A percentile compares a stretch with the other conserved stretches of the same genome.
Evolutionary conservation across 78 protist species (phyloP).

Genomic region (Creolimax fragrantissima): DNA sequence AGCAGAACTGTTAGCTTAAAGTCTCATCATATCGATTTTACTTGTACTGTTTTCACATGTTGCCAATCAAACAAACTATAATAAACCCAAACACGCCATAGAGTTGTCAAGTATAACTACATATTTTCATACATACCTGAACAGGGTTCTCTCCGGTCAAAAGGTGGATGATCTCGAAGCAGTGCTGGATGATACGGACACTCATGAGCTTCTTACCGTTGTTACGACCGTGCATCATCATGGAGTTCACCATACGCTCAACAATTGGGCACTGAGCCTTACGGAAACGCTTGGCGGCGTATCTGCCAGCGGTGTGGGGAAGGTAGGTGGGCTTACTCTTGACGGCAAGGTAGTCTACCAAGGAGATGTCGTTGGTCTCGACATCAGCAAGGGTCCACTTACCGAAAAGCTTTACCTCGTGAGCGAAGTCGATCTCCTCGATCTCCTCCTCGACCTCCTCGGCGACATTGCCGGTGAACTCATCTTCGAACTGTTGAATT

Average conservation of each 20-base stretch:
- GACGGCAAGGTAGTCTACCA: slow-evolving; percentile 24
- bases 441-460: too few relatives aligned
- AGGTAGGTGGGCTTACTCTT: slow-evolving; percentile 71
- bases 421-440: slow-evolving; percentile 6
- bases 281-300: slow-evolving; percentile 90
- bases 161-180: slow-evolving; percentile 98
- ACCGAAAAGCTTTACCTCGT: slow-evolving; percentile 59
- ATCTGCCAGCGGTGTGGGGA: slow-evolving; percentile 99
- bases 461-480: too few relatives aligned
- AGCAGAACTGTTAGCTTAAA: not conserved
- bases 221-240: slow-evolving; percentile 98
- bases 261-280: slow-evolving; percentile 99
- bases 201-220: slow-evolving; percentile 99
- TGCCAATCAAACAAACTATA: too few relatives aligned
- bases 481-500: too few relatives aligned
- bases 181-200: slow-evolving; percentile 93
- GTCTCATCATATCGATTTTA: not conserved
- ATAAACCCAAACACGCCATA: too few relatives aligned
- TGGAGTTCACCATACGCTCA: slow-evolving; percentile 89
- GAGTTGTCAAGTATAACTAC: too few relatives aligned
- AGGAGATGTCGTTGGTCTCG: slow-evolving; percentile 56
- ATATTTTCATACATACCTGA: not conserved
- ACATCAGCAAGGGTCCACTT: slow-evolving; percentile 74
- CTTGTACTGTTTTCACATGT: too few relatives aligned
- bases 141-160: slow-evolving; percentile 96